A percentile compares a stretch with the other conserved stretches of the same genome.
phyloP scores from a whole-genome alignment of 1,284 basidiomycete genomes.

The Sanghuangporus weigelae region DNA sequence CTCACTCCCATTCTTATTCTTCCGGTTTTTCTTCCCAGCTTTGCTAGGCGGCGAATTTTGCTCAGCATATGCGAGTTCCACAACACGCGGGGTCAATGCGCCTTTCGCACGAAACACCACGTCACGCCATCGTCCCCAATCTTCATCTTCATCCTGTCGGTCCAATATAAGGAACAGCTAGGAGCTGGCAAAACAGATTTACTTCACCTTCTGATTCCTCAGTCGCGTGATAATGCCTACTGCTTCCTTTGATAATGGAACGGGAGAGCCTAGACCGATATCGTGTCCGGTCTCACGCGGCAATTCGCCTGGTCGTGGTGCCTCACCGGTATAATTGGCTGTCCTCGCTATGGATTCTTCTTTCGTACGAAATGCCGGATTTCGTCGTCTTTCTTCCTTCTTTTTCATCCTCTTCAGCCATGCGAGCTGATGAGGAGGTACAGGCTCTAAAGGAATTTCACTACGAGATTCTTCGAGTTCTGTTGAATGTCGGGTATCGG shows the following conservation, averaged over 20 bases:
- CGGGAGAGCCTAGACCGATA: conserved; percentile 87
- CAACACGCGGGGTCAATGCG: conserved; percentile 43
- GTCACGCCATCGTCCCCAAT: conserved; percentile 88
- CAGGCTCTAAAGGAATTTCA: background rate
- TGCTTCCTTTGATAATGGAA: conserved; percentile 79
- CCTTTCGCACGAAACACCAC: conserved; percentile 75
- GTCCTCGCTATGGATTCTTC: conserved; percentile 13
- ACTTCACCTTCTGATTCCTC: conserved; percentile 73
- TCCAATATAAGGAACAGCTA: conserved; percentile 8
- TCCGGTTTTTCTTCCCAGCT: conserved; percentile 1
- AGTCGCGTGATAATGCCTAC: conserved; percentile 82
- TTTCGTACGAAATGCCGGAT: conserved; percentile 6
- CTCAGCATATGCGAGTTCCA: conserved; percentile 26
- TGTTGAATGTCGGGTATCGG: background rate
- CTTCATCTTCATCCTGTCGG: conserved; percentile 79
- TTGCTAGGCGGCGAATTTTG: conserved; percentile 1
- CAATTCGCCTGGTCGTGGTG: conserved; percentile 39
- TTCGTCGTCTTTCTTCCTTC: background rate
- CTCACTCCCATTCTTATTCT: background rate
- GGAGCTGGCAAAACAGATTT: background rate
- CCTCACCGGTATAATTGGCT: conserved; percentile 15
- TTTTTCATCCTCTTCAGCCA: background rate
- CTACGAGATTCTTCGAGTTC: background rate
- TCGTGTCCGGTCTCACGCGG: conserved; percentile 81
- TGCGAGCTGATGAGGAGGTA: background rate